Conservation (phyloP, 352 stramenopile genomes). For the Phytopythium chamaehyphon region DNA sequence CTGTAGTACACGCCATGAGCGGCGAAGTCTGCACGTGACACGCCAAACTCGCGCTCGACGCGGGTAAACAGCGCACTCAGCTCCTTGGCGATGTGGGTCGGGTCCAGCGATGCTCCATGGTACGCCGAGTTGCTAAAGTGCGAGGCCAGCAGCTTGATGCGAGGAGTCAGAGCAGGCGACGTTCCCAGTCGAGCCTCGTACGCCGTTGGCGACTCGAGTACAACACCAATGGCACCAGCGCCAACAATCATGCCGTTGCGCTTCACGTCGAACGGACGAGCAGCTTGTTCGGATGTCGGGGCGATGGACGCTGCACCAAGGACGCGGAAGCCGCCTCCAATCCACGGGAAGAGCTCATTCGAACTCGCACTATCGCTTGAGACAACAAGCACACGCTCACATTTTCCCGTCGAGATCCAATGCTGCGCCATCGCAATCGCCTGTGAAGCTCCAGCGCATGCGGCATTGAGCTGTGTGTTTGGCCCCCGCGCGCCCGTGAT, state of each 20-base stretch:
- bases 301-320: slow-evolving; percentile 92
- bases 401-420: slow-evolving; percentile 91
- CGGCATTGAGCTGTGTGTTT: slow-evolving; percentile 96
- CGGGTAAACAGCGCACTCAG: slow-evolving; percentile 86
- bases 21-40: slow-evolving; percentile 90
- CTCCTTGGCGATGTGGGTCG: slow-evolving; percentile 92
- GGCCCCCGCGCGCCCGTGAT: slow-evolving; percentile 91
- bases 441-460: slow-evolving; percentile 93
- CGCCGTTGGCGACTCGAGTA: slow-evolving; percentile 58
- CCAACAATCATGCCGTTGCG: slow-evolving; percentile 95
- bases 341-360: slow-evolving; percentile 89
- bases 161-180: slow-evolving; percentile 6
- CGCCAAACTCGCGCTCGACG: slow-evolving; percentile 89
- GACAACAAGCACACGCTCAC: slow-evolving; percentile 93
- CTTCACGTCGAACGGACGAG: slow-evolving; percentile 90
- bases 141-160: slow-evolving; percentile 87
- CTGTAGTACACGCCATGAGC: slow-evolving; percentile 95
- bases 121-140: slow-evolving; percentile 96
- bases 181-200: slow-evolving; percentile 14
- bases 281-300: slow-evolving; percentile 64
- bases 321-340: slow-evolving; percentile 93
- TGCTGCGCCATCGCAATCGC: slow-evolving; percentile 92
- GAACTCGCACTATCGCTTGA: slow-evolving; percentile 92
- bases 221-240: slow-evolving; percentile 82
- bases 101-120: slow-evolving; percentile 93